Evolutionary conservation across 805 yeast species (phyloP), one percentile per base, ranked within the genome.

Genomic region (Priceomyces fermenticarens): DNA sequence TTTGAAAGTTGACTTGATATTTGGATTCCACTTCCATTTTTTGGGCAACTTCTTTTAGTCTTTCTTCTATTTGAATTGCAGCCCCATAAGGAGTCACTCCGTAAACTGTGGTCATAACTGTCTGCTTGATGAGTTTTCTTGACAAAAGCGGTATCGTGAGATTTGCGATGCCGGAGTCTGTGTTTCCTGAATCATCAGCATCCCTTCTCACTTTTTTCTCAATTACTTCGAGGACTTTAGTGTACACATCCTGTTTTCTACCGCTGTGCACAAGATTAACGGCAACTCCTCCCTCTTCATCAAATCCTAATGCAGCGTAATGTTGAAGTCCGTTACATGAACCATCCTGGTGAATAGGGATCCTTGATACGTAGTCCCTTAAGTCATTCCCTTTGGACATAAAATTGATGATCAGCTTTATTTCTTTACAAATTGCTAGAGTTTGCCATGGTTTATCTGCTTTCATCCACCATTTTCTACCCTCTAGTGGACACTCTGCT

Each of bases 271-370:
- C 26, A 5, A 70, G 47, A 43, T 70, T 70, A 4, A 70, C 75
- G 1, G 73, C 64, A n/a, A 35, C 36, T 0, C 66, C 74, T 2
- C 73, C 75, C 10, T 48, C 55, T 13, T 32, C 26, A 44, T 70
- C 75, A 0, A 55, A 55, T 2, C 72, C 68, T 12, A 70, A 49
- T 1, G 74, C 75, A 5, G 75, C 69, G 49, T 70, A 70, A 44
- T 70, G 75, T 49, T 70, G 75, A 29, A 70, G 58, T 2, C 75
- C 75, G 47, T 70, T 70, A 41, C 75, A 70, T 0, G 74, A 64
- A 0, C 75, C 75, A 49, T 70, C 75, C 44, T 62, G 69, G 38
- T 68, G 73, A 6, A 70, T 55, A 0, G 74, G 68, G 13, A 67
- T 53, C 29, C 73, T 46, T 23, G 62, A 51, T 12, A 35, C 35